These are phyloP conservation scores for Fraxinus velutina DNA, from an alignment of 305 asterid species.

Conservation along the genomic window DNA sequence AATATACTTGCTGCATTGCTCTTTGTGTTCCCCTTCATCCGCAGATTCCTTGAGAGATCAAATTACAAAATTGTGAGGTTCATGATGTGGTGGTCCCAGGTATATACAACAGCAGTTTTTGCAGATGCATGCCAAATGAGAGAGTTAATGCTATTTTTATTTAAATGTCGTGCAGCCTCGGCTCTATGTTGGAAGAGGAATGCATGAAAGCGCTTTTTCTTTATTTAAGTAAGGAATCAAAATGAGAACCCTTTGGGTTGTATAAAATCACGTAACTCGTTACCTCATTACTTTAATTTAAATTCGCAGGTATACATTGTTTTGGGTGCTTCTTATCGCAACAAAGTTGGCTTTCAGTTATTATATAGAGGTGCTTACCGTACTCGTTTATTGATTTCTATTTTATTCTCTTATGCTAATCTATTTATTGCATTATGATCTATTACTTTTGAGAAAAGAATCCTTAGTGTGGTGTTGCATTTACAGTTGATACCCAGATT, in stretches of 20 bases:
- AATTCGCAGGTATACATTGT: conserved; percentile 77
- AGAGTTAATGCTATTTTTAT: conserved; percentile 24
- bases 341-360: conserved; percentile 94
- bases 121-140: conserved; percentile 2
- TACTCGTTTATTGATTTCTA: conserved; percentile 7
- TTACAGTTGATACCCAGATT: not conserved
- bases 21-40: conserved; percentile 84
- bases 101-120: conserved; percentile 23
- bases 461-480: not conserved
- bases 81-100: conserved; percentile 99
- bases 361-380: conserved; percentile 65
- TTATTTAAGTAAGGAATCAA: conserved; percentile 75
- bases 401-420: conserved; percentile 2
- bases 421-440: not conserved
- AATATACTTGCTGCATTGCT: conserved; percentile 82
- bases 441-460: not conserved
- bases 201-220: conserved; percentile 97
- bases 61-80: conserved; percentile 88
- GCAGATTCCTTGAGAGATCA: conserved; percentile 95
- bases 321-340: conserved; percentile 89
- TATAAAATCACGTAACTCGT: conserved; percentile 14
- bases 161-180: conserved; percentile 69
- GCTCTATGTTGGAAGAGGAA: conserved; percentile 98
- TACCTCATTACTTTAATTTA: conserved; percentile 12
- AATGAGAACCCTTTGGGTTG: conserved; percentile 15